These are phyloP conservation scores for Pseudogymnoascus sp. DNA, from an alignment of 2,329 filamentous ascomycete genomes.

Conservation along the genomic window DNA sequence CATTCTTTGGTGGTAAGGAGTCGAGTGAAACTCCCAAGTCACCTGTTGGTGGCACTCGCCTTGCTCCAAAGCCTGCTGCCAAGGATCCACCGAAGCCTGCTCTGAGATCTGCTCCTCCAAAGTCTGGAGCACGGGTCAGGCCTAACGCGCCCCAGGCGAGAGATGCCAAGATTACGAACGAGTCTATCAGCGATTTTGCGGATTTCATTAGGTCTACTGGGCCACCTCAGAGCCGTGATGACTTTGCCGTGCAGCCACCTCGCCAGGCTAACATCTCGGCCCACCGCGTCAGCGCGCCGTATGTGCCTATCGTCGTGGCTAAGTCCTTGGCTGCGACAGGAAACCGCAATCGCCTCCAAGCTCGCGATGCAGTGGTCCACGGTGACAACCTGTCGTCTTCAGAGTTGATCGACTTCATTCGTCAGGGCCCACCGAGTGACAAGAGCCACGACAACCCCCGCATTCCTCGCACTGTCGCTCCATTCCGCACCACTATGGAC, in stretches of 20 bases:
- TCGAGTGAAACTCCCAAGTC: neutral
- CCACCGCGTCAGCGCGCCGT: constrained; percentile 19
- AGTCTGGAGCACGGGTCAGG: constrained; percentile 19
- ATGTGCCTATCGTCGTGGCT: constrained; percentile 16
- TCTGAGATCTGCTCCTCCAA: constrained; percentile 14
- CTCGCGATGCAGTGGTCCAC: constrained; percentile 63
- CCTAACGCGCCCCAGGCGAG: constrained; percentile 42
- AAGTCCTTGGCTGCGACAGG: constrained; percentile 28
- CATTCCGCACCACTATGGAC: constrained; percentile 79
- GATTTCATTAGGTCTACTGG: constrained; percentile 86
- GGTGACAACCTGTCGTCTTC: constrained; percentile 56
- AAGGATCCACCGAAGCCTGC: constrained; percentile 14
- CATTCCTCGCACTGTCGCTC: constrained; percentile 75
- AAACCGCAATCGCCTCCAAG: constrained; percentile 52
- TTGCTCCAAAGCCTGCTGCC: neutral
- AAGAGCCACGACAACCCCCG: constrained; percentile 52
- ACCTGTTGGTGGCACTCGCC: neutral
- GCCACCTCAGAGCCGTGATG: constrained; percentile 43
- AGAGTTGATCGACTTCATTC: constrained; percentile 92
- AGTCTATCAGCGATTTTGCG: constrained; percentile 75
- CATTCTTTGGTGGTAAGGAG: neutral
- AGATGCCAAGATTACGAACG: constrained; percentile 63
- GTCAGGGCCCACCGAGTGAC: constrained; percentile 66
- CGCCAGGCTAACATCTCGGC: constrained; percentile 27
- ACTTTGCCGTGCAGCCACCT: constrained; percentile 19